These are phyloP conservation scores for Trametes sanguinea DNA, from an alignment of 768 basidiomycete species.

Conservation along the genomic window DNA sequence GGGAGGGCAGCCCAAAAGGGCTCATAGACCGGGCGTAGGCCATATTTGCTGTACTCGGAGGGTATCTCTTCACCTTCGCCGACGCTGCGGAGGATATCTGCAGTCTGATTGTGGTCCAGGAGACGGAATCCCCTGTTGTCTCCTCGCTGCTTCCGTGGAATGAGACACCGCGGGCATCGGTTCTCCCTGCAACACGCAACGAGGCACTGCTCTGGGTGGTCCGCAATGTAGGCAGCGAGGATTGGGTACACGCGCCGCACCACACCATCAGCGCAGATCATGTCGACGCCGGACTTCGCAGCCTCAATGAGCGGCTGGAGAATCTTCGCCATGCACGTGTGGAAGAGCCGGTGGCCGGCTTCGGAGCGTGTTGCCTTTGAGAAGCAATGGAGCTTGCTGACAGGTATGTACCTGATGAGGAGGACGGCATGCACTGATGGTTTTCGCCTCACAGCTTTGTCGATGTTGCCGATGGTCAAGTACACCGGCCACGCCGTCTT, in stretches of 20 bases:
- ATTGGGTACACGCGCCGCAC: slow-evolving; percentile 39
- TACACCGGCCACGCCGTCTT: slow-evolving; percentile 39
- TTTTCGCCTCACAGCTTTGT: slow-evolving; percentile 24
- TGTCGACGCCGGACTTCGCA: slow-evolving; percentile 34
- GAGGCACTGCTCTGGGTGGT: slow-evolving; percentile 50
- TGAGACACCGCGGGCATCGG: slow-evolving; percentile 32
- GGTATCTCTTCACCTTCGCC: slow-evolving; percentile 3
- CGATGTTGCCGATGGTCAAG: slow-evolving; percentile 34
- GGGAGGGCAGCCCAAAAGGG: slow-evolving; percentile 18
- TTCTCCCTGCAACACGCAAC: slow-evolving; percentile 29
- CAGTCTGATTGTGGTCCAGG: slow-evolving; percentile 5
- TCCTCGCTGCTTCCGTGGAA: slow-evolving; percentile 28
- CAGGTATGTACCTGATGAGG: slow-evolving; percentile 34
- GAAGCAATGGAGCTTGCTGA: slow-evolving; percentile 30
- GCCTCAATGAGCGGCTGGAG: slow-evolving; percentile 36
- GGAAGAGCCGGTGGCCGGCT: slow-evolving; percentile 38
- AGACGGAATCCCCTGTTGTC: background rate
- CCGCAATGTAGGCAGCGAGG: slow-evolving; percentile 40
- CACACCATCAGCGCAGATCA: slow-evolving; percentile 40
- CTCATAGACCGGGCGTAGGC: slow-evolving; percentile 19
- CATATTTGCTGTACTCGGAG: background rate
- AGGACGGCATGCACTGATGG: slow-evolving; percentile 19
- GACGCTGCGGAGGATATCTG: background rate
- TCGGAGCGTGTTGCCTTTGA: slow-evolving; percentile 11
- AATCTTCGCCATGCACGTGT: slow-evolving; percentile 38